Evolutionary conservation across 352 stramenopile species (phyloP).

Genomic region (Pythium diclinum): DNA sequence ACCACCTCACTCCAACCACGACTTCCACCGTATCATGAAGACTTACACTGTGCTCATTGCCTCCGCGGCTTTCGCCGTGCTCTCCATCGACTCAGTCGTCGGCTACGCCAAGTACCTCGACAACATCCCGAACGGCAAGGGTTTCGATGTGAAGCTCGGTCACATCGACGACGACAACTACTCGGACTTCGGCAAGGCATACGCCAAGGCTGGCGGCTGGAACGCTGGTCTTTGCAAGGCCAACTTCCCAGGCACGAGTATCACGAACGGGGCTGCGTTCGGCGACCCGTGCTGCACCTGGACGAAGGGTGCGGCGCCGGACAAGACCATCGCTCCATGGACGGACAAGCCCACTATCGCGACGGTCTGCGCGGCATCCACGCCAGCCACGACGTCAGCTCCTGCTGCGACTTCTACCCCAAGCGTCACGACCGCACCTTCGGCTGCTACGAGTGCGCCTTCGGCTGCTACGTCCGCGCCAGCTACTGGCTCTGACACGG

Average conservation of each 20-base stretch:
- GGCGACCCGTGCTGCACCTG: slow-evolving; percentile 56
- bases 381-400: too few relatives aligned
- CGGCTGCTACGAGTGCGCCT: too few relatives aligned
- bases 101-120: slow-evolving; percentile 28
- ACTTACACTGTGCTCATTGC: slow-evolving; percentile 69
- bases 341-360: too few relatives aligned
- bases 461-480: too few relatives aligned
- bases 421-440: too few relatives aligned
- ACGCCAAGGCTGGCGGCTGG: slow-evolving; percentile 31
- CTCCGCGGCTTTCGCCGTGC: slow-evolving; percentile 71
- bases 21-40: slow-evolving; percentile 38
- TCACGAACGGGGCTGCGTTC: slow-evolving; percentile 49
- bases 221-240: slow-evolving; percentile 32
- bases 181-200: slow-evolving; percentile 38
- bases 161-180: slow-evolving; percentile 31
- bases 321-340: too few relatives aligned
- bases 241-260: slow-evolving; percentile 33
- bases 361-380: too few relatives aligned
- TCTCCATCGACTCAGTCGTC: slow-evolving; percentile 73
- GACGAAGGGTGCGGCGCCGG: slow-evolving; percentile 22
- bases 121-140: slow-evolving; percentile 41
- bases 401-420: too few relatives aligned
- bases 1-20: too few relatives aligned
- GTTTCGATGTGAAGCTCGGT: slow-evolving; percentile 34
- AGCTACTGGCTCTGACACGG: too few relatives aligned